Conservation (phyloP, 2,329 filamentous ascomycete genomes). For the Fusarium sarcochroum region DNA sequence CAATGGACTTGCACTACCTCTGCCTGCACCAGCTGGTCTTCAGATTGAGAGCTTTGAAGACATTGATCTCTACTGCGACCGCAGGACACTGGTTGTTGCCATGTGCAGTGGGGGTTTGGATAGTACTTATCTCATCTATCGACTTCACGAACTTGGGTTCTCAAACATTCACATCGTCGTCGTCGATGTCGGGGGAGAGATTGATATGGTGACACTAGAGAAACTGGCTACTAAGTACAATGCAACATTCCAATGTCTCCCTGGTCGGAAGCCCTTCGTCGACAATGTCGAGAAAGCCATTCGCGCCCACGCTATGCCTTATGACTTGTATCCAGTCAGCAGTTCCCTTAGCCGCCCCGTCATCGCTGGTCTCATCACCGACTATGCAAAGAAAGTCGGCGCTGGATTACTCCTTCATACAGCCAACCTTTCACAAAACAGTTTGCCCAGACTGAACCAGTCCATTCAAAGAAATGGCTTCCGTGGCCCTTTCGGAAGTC, state of each 20-base stretch:
- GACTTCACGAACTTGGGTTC: not conserved
- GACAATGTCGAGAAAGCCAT: not conserved
- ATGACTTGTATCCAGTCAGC: not conserved
- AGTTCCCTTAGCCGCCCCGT: not conserved
- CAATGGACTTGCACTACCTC: too few species aligned
- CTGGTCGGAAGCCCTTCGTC: not conserved
- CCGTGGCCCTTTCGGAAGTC: not conserved
- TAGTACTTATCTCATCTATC: not conserved
- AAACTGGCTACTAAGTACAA: not conserved
- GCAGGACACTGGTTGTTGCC: not conserved
- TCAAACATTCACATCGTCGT: not conserved
- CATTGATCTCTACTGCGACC: not conserved
- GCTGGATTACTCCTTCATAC: not conserved
- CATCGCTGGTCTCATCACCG: not conserved
- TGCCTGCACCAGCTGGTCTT: too few species aligned
- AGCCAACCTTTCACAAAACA: not conserved
- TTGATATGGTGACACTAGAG: not conserved
- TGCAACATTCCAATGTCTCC: not conserved
- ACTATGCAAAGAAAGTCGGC: not conserved
- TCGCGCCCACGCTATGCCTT: not conserved
- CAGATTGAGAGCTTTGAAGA: not conserved
- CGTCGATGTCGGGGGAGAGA: not conserved
- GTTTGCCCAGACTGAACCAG: not conserved
- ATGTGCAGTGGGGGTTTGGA: constrained; percentile 1
- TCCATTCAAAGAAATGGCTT: not conserved